Evolutionary conservation across 352 stramenopile genomes (phyloP).

Genomic region (Phytophthora hibernalis): DNA sequence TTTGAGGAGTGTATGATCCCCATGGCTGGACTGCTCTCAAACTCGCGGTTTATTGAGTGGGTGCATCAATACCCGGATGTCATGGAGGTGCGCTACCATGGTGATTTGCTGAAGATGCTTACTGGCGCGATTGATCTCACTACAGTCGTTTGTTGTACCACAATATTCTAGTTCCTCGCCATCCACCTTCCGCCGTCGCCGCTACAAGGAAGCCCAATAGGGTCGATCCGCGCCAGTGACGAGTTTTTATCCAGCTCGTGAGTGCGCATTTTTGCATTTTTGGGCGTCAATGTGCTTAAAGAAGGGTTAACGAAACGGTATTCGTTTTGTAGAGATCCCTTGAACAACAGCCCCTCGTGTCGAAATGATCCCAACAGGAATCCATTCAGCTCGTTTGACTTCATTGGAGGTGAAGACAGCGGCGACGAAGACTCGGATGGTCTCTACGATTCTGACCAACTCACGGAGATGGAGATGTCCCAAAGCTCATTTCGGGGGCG

Average conservation of each 20-base stretch:
- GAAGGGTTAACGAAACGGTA: conserved; percentile 5
- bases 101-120: background rate
- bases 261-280: conserved; percentile 6
- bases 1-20: conserved; percentile 81
- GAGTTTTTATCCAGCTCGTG: conserved; percentile 54
- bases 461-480: conserved; percentile 77
- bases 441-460: conserved; percentile 73
- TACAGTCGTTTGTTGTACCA: background rate
- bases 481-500: conserved; percentile 59
- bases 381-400: conserved; percentile 79
- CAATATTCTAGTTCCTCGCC: conserved; percentile 48
- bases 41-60: conserved; percentile 80
- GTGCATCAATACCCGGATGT: conserved; percentile 69
- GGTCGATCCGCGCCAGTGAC: conserved; percentile 45
- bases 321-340: conserved; percentile 48
- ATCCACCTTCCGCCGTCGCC: conserved; percentile 52
- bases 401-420: conserved; percentile 85
- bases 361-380: conserved; percentile 49
- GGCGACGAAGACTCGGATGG: conserved; percentile 77
- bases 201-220: conserved; percentile 41
- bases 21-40: conserved; percentile 57
- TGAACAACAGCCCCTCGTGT: conserved; percentile 83
- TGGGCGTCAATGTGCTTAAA: background rate
- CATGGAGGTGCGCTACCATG: conserved; percentile 57
- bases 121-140: background rate